Evolutionary conservation across 768 basidiomycete genomes (phyloP), one percentile per base, ranked within the genome.

Genomic region (Trametes meyenii): DNA sequence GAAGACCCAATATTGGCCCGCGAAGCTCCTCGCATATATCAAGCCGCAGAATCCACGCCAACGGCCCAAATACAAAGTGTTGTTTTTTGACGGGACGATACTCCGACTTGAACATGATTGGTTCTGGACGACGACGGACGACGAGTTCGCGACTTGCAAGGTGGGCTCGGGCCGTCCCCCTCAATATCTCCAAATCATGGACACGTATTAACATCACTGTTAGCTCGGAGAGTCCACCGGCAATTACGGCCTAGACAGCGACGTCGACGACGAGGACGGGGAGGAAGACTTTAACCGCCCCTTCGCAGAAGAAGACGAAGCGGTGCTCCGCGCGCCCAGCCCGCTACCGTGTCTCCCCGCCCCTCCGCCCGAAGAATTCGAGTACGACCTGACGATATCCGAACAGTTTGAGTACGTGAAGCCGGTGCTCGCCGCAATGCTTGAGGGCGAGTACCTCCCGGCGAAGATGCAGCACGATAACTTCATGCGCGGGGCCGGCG

Each of bases 401-500:
- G 73, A 82, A 40, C 89, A 92, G 64, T 83, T 93, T 57, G 79
- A 75, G 12, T 90, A 89, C 66, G 78, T 82, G 26, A 90, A 87
- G 62, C 84, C 84, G 1, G 77, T 91, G 14, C 73, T 93, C 44
- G 72, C 67, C 24, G 86, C 85, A 1, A 81, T 91, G 35, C 70
- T 92, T 36, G 80, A 79, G 36, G 81, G 81, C 35, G 66, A 69
- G 35, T 92, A 88, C 68, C 62, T 57, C 1, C 90, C 91, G 1
- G 82, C 83, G 2, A 68, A 63, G 57, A 66, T 66, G 26, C 78
- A 77, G 23, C 85, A 90, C 63, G 74, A 75, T 6, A 71, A 70
- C 0, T 92, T 87, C 65, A 80, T 92, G 70, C 79, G 74, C 55
- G 88, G 88, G 12, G 87, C 85, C 0, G 71, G 74, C 3, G 76